Percentiles rank a stretch among this genome's conserved stretches.
phyloP scores from a whole-genome alignment of 495 filamentous ascomycete genomes.

The Penicillium verhagenii region DNA sequence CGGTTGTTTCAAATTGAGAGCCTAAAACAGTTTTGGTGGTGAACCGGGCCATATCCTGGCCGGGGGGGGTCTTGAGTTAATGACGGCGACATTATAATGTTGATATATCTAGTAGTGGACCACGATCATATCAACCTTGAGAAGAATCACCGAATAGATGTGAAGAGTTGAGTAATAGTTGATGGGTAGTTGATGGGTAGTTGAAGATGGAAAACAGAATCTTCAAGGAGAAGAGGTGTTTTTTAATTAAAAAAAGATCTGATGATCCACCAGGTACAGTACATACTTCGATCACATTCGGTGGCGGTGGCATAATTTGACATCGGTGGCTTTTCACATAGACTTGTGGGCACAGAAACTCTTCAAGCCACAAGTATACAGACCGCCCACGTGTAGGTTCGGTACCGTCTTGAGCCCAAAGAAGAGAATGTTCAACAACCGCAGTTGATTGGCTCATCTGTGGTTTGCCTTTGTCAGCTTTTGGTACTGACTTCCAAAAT shows the following conservation, averaged over 20 bases:
- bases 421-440: too few species aligned
- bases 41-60: constrained; percentile 80
- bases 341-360: background rate
- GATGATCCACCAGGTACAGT: background rate
- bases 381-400: background rate
- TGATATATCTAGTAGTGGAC: background rate
- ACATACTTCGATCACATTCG: background rate
- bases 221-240: background rate
- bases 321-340: background rate
- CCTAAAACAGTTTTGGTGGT: constrained; percentile 96
- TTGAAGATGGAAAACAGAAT: background rate
- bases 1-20: constrained; percentile 97
- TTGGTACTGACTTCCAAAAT: too few species aligned
- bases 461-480: too few species aligned
- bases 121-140: background rate
- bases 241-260: background rate
- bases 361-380: background rate
- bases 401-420: too few species aligned
- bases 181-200: background rate
- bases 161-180: too few species aligned
- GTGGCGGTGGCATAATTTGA: background rate
- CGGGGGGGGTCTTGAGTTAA: constrained; percentile 4
- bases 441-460: too few species aligned
- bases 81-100: constrained; percentile 8
- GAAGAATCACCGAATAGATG: too few species aligned